Conservation (phyloP, 495 filamentous ascomycete species). For the Daldinia bambusicola region DNA sequence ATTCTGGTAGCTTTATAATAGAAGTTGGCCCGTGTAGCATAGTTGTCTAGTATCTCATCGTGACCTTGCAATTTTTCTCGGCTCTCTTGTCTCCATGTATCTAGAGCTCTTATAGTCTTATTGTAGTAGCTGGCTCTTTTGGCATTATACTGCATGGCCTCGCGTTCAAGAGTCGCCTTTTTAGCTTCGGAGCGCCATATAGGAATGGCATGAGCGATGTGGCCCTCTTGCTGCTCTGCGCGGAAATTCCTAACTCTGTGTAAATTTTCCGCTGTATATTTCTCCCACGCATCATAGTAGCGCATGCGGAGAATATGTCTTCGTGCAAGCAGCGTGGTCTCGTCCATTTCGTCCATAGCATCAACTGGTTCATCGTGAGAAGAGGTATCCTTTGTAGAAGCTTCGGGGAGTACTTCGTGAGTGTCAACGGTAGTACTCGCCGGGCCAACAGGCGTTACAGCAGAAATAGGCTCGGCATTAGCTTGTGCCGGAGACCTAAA, state of each 20-base stretch:
- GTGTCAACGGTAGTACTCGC: neutral
- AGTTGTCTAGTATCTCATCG: slow-evolving; percentile 32
- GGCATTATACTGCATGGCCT: slow-evolving; percentile 30
- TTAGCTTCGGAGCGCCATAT: slow-evolving; percentile 41
- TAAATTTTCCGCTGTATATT: slow-evolving; percentile 75
- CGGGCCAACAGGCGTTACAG: neutral
- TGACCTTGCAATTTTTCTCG: slow-evolving; percentile 20
- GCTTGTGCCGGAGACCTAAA: neutral
- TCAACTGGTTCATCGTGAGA: slow-evolving; percentile 8
- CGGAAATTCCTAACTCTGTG: slow-evolving; percentile 72
- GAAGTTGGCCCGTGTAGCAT: slow-evolving; percentile 44
- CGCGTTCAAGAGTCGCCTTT: slow-evolving; percentile 28
- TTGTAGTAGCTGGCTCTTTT: slow-evolving; percentile 32
- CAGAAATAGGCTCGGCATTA: neutral
- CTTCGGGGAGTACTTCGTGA: neutral
- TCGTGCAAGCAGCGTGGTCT: slow-evolving; percentile 68
- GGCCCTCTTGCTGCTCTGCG: slow-evolving; percentile 54
- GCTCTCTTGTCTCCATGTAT: slow-evolving; percentile 39
- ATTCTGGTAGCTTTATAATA: slow-evolving; percentile 42
- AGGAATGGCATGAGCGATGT: slow-evolving; percentile 23
- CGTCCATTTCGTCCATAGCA: slow-evolving; percentile 39
- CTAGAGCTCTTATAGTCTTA: slow-evolving; percentile 29
- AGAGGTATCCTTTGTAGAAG: neutral
- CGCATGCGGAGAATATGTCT: slow-evolving; percentile 74
- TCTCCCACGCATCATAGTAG: slow-evolving; percentile 81